Percentiles rank a stretch among this genome's conserved stretches.
Evolutionary conservation across 192 early-diverging fungal species (phyloP).

Genomic region (Backusella sp.): DNA sequence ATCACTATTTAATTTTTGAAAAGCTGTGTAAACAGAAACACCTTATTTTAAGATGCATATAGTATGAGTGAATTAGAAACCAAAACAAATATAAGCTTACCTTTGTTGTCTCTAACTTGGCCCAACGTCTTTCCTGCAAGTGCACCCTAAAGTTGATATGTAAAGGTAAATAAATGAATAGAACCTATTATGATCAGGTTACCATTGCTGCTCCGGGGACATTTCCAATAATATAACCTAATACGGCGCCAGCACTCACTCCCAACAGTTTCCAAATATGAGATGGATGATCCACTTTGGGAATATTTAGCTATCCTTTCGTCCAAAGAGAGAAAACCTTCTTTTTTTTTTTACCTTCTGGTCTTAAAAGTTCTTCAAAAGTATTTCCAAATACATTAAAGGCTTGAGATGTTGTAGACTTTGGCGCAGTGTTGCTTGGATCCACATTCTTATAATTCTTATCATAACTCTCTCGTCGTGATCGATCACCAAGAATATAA

Average conservation of each 20-base stretch:
- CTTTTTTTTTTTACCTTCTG: constrained; percentile 10
- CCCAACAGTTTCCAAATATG: constrained; percentile 28
- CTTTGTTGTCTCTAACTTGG: constrained; percentile 59
- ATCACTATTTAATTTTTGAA: constrained; percentile 16
- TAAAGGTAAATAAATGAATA: background rate
- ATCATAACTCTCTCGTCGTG: constrained; percentile 28
- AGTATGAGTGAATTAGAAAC: background rate
- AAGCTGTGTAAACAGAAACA: constrained; percentile 42
- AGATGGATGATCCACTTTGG: constrained; percentile 26
- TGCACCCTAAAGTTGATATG: constrained; percentile 41
- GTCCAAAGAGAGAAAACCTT: background rate
- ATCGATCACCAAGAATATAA: constrained; percentile 25
- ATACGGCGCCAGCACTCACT: constrained; percentile 22
- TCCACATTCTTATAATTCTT: background rate
- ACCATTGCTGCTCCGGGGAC: constrained; percentile 25
- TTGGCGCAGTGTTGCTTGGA: background rate
- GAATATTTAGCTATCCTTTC: background rate
- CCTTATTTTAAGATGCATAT: constrained; percentile 8
- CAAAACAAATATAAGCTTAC: background rate
- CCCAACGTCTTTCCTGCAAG: constrained; percentile 63
- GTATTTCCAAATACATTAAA: constrained; percentile 25
- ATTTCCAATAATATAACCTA: constrained; percentile 31
- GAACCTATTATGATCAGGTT: constrained; percentile 4
- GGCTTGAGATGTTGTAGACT: constrained; percentile 6
- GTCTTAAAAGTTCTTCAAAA: constrained; percentile 30